Percentiles rank a stretch among this genome's conserved stretches.
Evolutionary conservation across 2,329 filamentous ascomycete genomes (phyloP).

Genomic region (Sporothrix brasiliensis): DNA sequence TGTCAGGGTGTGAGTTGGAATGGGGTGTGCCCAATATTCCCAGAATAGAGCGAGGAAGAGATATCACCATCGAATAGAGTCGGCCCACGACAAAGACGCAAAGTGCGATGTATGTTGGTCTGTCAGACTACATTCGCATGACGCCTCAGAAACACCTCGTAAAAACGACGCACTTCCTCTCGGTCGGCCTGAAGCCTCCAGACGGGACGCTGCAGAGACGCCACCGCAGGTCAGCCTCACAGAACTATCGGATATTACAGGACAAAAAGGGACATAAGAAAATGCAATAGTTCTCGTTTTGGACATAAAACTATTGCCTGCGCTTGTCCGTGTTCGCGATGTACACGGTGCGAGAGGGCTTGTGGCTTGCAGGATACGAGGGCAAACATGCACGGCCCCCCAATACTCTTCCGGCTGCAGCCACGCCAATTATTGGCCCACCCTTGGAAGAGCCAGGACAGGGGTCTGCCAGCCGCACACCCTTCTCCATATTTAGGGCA

Average conservation of each 20-base stretch:
- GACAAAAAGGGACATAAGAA: not conserved
- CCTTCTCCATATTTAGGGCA: not conserved
- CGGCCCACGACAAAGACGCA: no score
- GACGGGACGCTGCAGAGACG: not conserved
- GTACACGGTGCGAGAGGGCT: conserved; percentile 13
- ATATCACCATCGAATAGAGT: no score
- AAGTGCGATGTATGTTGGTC: no score
- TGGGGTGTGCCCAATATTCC: no score
- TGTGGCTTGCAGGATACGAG: not conserved
- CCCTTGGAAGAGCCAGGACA: not conserved
- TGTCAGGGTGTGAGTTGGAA: no score
- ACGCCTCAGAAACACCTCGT: not conserved
- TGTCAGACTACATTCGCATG: no score
- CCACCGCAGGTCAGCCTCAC: not conserved
- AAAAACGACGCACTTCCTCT: not conserved
- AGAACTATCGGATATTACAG: not conserved
- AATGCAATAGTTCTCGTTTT: conserved; percentile 7
- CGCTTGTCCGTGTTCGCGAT: conserved; percentile 12
- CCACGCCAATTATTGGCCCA: conserved; percentile 14
- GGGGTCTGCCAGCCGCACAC: not conserved
- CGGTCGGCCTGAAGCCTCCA: not conserved
- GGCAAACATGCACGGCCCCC: not conserved
- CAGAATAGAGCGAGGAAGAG: no score
- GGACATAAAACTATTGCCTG: conserved; percentile 1
- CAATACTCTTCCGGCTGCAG: not conserved